Conservation (phyloP, 169 alveolate genomes). For the Plasmodium vivax region DNA sequence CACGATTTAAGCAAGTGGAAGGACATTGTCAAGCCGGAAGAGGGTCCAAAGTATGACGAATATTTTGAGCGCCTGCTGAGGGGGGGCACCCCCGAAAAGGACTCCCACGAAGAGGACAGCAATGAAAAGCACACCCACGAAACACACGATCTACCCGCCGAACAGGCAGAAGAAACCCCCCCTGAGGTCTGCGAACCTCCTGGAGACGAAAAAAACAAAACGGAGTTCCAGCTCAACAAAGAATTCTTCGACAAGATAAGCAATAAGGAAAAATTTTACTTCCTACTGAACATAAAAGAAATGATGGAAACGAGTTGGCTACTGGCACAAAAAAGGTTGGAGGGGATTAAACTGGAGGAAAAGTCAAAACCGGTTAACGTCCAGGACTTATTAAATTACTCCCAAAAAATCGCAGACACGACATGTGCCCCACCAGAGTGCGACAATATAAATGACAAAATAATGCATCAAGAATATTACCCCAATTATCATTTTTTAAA, state of each 20-base stretch:
- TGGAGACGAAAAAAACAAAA: not conserved
- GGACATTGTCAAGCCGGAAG: conserved; percentile 62
- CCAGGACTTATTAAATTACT: conserved; percentile 78
- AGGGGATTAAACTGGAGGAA: conserved; percentile 76
- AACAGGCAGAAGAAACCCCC: not conserved
- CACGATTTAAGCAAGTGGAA: conserved; percentile 63
- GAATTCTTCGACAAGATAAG: conserved; percentile 47
- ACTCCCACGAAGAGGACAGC: not conserved
- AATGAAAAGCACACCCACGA: not conserved
- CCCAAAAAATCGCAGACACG: conserved; percentile 78
- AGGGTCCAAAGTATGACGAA: conserved; percentile 23
- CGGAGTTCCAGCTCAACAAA: conserved; percentile 27
- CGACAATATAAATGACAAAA: conserved; percentile 79
- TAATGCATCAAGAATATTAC: conserved; percentile 80
- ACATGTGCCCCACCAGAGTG: conserved; percentile 87
- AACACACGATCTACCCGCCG: not conserved
- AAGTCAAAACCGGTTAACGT: conserved; percentile 74
- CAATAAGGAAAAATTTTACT: conserved; percentile 73
- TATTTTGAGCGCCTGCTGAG: conserved; percentile 31
- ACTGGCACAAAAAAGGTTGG: conserved; percentile 78
- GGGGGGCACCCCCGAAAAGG: not conserved
- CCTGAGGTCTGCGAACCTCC: not conserved
- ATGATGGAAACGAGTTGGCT: conserved; percentile 86
- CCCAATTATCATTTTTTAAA: conserved; percentile 86
- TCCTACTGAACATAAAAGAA: conserved; percentile 67